A percentile compares a stretch with the other conserved stretches of the same genome.
phyloP scores from a whole-genome alignment of 805 yeast species.

The Nakazawaea molendinolei region DNA sequence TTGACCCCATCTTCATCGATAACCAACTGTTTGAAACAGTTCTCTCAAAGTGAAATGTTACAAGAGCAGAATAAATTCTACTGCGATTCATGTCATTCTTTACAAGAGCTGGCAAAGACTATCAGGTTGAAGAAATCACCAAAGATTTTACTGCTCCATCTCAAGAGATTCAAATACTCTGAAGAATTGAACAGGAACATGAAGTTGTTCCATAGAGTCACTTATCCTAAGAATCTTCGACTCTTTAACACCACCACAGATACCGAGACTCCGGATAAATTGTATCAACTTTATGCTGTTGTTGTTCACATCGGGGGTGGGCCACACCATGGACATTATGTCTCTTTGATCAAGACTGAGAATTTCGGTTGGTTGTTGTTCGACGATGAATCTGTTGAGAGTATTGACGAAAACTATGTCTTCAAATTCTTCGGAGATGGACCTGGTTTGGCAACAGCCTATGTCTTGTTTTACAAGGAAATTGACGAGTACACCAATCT shows the following conservation, averaged over 20 bases:
- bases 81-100: conserved; percentile 83
- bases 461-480: conserved; percentile 60
- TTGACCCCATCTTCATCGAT: conserved; percentile 69
- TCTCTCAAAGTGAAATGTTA: conserved; percentile 79
- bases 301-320: conserved; percentile 97
- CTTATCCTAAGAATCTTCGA: conserved; percentile 68
- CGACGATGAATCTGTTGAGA: conserved; percentile 93
- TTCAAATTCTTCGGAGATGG: conserved; percentile 83
- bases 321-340: conserved; percentile 96
- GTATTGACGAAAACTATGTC: conserved; percentile 78
- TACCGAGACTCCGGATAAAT: conserved; percentile 41
- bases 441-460: conserved; percentile 86
- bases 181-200: conserved; percentile 77
- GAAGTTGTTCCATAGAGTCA: conserved; percentile 79
- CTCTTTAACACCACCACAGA: conserved; percentile 64
- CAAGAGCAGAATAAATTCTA: conserved; percentile 86
- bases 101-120: conserved; percentile 91
- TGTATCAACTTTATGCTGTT: conserved; percentile 77
- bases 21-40: conserved; percentile 72
- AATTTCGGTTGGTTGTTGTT: conserved; percentile 83
- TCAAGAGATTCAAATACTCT: conserved; percentile 88
- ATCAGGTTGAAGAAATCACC: conserved; percentile 78
- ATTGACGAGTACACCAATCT: conserved; percentile 32
- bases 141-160: conserved; percentile 69
- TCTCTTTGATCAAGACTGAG: conserved; percentile 73